Conservation (phyloP, 495 filamentous ascomycete genomes). For the Xylaria grammica region DNA sequence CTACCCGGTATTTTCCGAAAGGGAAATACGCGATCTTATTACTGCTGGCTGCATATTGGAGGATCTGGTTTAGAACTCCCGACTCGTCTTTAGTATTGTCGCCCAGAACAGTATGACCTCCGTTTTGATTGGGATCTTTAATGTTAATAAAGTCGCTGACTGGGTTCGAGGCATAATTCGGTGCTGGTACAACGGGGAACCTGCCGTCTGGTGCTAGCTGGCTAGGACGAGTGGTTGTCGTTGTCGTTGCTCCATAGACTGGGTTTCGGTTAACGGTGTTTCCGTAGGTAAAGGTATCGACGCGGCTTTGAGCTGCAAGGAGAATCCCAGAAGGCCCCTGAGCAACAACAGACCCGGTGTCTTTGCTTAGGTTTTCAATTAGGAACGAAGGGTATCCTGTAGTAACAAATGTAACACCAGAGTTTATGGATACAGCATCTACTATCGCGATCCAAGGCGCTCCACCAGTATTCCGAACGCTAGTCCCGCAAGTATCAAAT, state of each 20-base stretch:
- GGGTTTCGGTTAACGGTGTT: constrained; percentile 67
- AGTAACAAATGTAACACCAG: constrained; percentile 44
- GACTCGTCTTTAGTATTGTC: constrained; percentile 47
- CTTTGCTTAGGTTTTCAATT: constrained; percentile 50
- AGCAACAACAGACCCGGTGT: constrained; percentile 38
- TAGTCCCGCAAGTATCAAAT: constrained; percentile 60
- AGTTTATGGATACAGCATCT: constrained; percentile 47
- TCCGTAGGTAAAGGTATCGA: constrained; percentile 44
- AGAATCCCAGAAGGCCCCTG: constrained; percentile 34
- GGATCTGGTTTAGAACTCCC: constrained; percentile 44
- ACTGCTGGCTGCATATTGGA: constrained; percentile 39
- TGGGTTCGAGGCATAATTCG: constrained; percentile 43
- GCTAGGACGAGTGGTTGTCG: constrained; percentile 32
- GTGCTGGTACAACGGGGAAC: constrained; percentile 41
- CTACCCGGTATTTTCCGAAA: constrained; percentile 55
- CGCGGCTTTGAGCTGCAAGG: constrained; percentile 30
- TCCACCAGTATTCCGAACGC: constrained; percentile 59
- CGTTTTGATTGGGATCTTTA: constrained; percentile 49
- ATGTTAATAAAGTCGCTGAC: constrained; percentile 49
- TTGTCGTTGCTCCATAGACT: constrained; percentile 60
- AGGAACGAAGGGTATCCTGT: constrained; percentile 45
- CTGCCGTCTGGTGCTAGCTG: constrained; percentile 39
- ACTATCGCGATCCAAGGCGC: constrained; percentile 47
- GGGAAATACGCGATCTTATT: constrained; percentile 54
- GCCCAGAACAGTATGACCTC: constrained; percentile 42